A percentile compares a stretch with the other conserved stretches of the same genome.
Conservation (phyloP, 371 early-diverging fungal species). For the Haplosporangium sp. region DNA sequence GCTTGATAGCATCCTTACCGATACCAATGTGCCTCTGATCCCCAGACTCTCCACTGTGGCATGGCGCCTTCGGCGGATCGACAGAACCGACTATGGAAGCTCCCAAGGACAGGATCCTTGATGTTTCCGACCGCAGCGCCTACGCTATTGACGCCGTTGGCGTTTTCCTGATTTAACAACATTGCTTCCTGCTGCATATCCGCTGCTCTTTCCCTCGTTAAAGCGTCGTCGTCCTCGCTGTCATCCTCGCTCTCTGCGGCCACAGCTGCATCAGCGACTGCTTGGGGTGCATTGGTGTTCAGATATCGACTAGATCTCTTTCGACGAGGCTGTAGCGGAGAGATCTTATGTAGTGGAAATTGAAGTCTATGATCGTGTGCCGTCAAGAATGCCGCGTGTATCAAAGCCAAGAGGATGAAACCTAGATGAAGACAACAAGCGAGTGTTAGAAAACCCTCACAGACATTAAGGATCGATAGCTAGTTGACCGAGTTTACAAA, state of each 20-base stretch:
- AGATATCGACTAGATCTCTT: slow-evolving; percentile 48
- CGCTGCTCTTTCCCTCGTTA: slow-evolving; percentile 25
- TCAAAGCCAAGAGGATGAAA: slow-evolving; percentile 26
- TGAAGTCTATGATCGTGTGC: slow-evolving; percentile 45
- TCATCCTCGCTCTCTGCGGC: slow-evolving; percentile 50
- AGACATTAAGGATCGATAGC: no score
- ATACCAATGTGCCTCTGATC: slow-evolving; percentile 53
- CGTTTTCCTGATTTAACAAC: slow-evolving; percentile 14
- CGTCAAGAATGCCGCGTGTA: slow-evolving; percentile 39
- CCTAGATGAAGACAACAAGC: slow-evolving; percentile 15
- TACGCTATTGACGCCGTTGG: slow-evolving; percentile 3
- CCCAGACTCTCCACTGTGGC: slow-evolving; percentile 54
- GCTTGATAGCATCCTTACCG: slow-evolving; percentile 17
- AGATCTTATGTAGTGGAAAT: slow-evolving; percentile 41
- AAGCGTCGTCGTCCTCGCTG: slow-evolving; percentile 41
- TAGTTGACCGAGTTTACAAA: no score
- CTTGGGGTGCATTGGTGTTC: slow-evolving; percentile 19
- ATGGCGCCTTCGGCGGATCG: slow-evolving; percentile 31
- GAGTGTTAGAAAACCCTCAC: not conserved
- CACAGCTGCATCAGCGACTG: slow-evolving; percentile 18
- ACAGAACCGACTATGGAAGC: slow-evolving; percentile 37
- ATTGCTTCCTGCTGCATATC: slow-evolving; percentile 31
- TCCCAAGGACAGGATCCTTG: slow-evolving; percentile 12
- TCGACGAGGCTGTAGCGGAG: slow-evolving; percentile 41
- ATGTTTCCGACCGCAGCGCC: slow-evolving; percentile 4